Evolutionary conservation across 495 filamentous ascomycete genomes (phyloP), one percentile per base, ranked within the genome.

Genomic region (Melanomma pulvis-pyrius): DNA sequence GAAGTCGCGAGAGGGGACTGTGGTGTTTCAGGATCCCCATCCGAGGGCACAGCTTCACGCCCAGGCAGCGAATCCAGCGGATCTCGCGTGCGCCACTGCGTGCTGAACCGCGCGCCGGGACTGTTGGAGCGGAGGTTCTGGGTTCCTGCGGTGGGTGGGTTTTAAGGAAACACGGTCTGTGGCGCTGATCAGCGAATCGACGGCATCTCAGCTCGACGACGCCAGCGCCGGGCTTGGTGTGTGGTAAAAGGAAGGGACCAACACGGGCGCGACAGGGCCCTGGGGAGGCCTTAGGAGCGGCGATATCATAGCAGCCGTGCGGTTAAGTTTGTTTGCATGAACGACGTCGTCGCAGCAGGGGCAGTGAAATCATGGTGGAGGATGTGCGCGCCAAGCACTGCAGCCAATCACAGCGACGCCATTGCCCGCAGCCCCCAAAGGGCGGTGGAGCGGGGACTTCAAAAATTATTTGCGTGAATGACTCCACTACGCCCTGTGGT

Each of bases 1-100:
- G 64, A 67, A 66, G 56, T 59, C 49, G 56, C 49, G 32, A 67
- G 64, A 30, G 32, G 64, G 21, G 29, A 19, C 53, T 57, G 59
- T 29, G 29, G n/a, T 52, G 55, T 66, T 60, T 66, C 63, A 66
- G 56, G 32, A 25, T 12, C 47, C 49, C 39, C 41, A 56, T 46
- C 22, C 22, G 53, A 49, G 22, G 30, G 46, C 29, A 46, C 48
- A 22, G 39, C 29, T 53, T 50, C 46, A 52, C 29, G 29, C 39
- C 28, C 13, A 17, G 28, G 30, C 19, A 1, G 44, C 3, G 39
- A n/a, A n/a, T 26, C 7, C 34, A n/a, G 34, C 36, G 24, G 25
- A 28, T 1, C 21, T 50, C 56, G 6, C 22, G 56, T 15, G 36
- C 56, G 56, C 56, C 34, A 48, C 36, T 21, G 56, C n/a, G 48